phyloP scores from a whole-genome alignment of 352 stramenopile species.

The Plasmopara viticola region DNA sequence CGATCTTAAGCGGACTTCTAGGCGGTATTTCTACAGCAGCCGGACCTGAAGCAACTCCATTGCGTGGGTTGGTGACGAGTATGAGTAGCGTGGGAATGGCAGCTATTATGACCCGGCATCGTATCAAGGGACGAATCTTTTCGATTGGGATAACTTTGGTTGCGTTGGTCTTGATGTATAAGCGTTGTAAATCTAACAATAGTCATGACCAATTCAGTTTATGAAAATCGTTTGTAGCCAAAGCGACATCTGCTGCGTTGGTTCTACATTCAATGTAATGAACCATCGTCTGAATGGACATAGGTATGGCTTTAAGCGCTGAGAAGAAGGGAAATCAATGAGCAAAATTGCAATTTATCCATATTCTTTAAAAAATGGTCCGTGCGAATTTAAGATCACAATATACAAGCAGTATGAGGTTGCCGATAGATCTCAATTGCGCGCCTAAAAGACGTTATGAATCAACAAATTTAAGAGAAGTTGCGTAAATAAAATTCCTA shows the following conservation, averaged over 20 bases:
- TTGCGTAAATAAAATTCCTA: not conserved
- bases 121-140: no score
- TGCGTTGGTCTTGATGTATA: no score
- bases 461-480: no score
- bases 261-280: not conserved
- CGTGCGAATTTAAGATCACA: not conserved
- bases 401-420: constrained; percentile 1
- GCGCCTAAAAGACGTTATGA: not conserved
- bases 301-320: not conserved
- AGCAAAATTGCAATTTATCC: not conserved
- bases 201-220: not conserved
- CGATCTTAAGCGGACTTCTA: no score
- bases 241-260: no score
- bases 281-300: constrained; percentile 1
- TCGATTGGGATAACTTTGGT: no score
- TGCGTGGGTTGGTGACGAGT: no score
- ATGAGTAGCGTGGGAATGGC: no score
- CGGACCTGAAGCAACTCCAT: no score
- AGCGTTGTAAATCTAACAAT: constrained; percentile 1
- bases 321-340: not conserved
- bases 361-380: constrained; percentile 1
- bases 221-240: no score
- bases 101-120: no score
- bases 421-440: not conserved
- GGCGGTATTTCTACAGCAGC: no score